A percentile compares a stretch with the other conserved stretches of the same genome.
phyloP scores from a whole-genome alignment of 2,329 filamentous ascomycete species.

The Clarireedia monteithiana region DNA sequence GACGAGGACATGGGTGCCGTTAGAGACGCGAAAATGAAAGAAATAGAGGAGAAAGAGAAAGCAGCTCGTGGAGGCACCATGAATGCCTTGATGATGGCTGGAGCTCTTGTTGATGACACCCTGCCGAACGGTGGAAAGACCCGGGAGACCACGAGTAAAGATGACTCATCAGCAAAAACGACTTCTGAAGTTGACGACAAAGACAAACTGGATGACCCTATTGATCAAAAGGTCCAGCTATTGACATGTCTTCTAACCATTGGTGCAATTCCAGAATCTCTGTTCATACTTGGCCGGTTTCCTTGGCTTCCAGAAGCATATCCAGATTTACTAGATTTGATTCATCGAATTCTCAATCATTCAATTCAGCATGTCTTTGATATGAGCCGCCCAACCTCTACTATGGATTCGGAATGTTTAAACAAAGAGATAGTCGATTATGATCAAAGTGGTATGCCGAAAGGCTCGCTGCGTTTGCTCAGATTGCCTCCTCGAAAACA shows the following conservation, averaged over 20 bases:
- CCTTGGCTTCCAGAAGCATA: conserved; percentile 86
- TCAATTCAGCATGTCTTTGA: conserved; percentile 69
- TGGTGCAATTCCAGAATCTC: conserved; percentile 83
- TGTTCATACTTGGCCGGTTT: conserved; percentile 87
- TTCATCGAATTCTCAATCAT: conserved; percentile 80
- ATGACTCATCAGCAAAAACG: conserved; percentile 38
- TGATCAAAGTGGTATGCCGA: conserved; percentile 61
- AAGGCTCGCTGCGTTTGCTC: conserved; percentile 58
- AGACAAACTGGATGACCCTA: conserved; percentile 57
- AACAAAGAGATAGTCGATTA: conserved; percentile 41
- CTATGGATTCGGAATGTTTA: conserved; percentile 38
- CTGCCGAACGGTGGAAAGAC: conserved; percentile 37
- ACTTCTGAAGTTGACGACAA: conserved; percentile 39
- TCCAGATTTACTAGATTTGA: conserved; percentile 68
- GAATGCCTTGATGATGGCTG: conserved; percentile 83
- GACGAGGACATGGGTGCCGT: conserved; percentile 77
- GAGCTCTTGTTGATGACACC: conserved; percentile 78
- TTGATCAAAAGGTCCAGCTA: conserved; percentile 81
- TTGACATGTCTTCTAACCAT: conserved; percentile 82
- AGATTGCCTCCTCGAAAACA: conserved; percentile 56
- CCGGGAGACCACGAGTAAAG: conserved; percentile 47
- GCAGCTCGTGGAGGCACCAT: conserved; percentile 57
- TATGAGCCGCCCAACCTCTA: conserved; percentile 26
- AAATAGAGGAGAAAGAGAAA: conserved; percentile 71
- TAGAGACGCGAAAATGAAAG: conserved; percentile 61